phyloP scores from a whole-genome alignment of 768 basidiomycete species.

The Mycena belliarum region DNA sequence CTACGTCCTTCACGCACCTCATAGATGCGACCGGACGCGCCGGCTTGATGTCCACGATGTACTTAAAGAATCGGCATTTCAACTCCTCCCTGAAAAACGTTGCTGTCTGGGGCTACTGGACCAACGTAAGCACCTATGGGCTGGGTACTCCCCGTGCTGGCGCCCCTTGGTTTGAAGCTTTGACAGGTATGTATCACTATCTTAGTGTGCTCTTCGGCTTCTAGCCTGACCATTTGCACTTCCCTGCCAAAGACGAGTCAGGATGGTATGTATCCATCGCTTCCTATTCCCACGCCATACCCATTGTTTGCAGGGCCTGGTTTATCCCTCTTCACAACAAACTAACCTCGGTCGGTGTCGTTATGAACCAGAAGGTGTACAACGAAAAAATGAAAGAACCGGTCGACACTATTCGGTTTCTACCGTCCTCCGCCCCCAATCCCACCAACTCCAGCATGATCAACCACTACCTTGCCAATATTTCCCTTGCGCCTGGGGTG shows the following conservation, averaged over 20 bases:
- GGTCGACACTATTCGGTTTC: conserved; percentile 31
- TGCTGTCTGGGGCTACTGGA: conserved; percentile 82
- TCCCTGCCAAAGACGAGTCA: conserved; percentile 51
- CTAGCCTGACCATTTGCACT: not conserved
- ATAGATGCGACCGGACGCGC: conserved; percentile 77
- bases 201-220: not conserved
- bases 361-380: conserved; percentile 57
- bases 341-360: conserved; percentile 61
- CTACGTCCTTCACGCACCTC: conserved; percentile 64
- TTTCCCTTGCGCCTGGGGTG: conserved; percentile 30
- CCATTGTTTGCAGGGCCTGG: conserved; percentile 47
- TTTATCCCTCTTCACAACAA: conserved; percentile 69
- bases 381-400: conserved; percentile 34
- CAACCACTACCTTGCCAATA: conserved; percentile 28
- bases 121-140: conserved; percentile 52
- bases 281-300: not conserved
- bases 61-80: conserved; percentile 68
- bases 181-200: conserved; percentile 50
- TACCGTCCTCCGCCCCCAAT: conserved; percentile 27
- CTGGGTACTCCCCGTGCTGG: conserved; percentile 50
- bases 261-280: conserved; percentile 40
- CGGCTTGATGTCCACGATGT: conserved; percentile 68
- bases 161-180: conserved; percentile 70
- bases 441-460: conserved; percentile 21
- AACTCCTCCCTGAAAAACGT: conserved; percentile 72